A percentile compares a stretch with the other conserved stretches of the same genome.
Evolutionary conservation across 2,329 filamentous ascomycete genomes (phyloP).

Genomic region (Botrytis pseudocinerea): DNA sequence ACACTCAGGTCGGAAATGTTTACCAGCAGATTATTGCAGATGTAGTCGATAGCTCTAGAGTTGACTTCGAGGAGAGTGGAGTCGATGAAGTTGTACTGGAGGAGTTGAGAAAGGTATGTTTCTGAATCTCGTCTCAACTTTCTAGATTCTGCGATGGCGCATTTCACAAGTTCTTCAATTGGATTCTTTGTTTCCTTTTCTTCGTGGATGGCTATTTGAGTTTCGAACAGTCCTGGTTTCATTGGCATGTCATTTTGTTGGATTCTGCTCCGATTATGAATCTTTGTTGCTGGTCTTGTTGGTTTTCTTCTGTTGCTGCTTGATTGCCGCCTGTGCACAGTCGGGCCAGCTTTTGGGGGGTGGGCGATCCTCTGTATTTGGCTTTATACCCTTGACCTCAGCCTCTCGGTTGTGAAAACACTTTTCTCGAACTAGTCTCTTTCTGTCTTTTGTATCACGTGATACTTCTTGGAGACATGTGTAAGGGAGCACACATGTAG

Average conservation of each 20-base stretch:
- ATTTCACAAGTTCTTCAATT: constrained; percentile 11
- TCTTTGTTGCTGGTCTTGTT: constrained; percentile 13
- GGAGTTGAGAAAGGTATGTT: constrained; percentile 81
- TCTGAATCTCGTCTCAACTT: constrained; percentile 4
- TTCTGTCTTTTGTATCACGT: constrained; percentile 31
- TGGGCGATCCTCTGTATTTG: constrained; percentile 42
- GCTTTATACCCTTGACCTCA: constrained; percentile 38
- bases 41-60: constrained; percentile 87
- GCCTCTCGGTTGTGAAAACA: constrained; percentile 34
- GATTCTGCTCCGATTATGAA: not conserved
- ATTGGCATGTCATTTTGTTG: not conserved
- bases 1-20: constrained; percentile 59
- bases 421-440: constrained; percentile 33
- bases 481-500: not conserved
- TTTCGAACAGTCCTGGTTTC: not conserved
- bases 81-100: constrained; percentile 84
- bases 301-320: constrained; percentile 6
- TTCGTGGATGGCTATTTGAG: constrained; percentile 2
- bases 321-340: constrained; percentile 30
- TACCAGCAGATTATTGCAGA: constrained; percentile 79
- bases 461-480: not conserved
- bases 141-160: constrained; percentile 5
- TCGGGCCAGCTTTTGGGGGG: constrained; percentile 32
- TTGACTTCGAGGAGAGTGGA: constrained; percentile 96
- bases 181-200: constrained; percentile 5